These are phyloP conservation scores for Russula lepida DNA, from an alignment of 768 basidiomycete species.

Conservation along the genomic window DNA sequence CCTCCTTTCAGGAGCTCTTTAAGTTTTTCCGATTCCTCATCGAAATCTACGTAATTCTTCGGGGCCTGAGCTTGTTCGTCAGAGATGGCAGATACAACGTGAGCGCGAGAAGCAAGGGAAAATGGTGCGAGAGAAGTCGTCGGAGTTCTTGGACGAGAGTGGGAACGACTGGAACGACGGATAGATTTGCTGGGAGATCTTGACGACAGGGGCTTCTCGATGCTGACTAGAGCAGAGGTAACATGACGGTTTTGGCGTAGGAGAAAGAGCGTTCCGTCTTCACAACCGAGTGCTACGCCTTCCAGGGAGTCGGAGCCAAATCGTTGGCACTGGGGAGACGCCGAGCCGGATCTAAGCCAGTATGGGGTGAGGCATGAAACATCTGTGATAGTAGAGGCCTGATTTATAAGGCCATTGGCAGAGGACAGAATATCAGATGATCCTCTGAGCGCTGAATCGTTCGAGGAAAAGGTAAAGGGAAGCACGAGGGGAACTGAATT, in stretches of 20 bases:
- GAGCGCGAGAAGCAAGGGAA: slow-evolving; percentile 45
- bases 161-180: slow-evolving; percentile 10
- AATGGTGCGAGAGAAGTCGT: slow-evolving; percentile 36
- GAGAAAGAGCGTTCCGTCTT: slow-evolving; percentile 32
- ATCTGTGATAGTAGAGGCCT: slow-evolving; percentile 2
- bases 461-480: slow-evolving; percentile 6
- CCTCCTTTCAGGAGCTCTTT: slow-evolving; percentile 61
- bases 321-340: not conserved
- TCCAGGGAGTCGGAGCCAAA: slow-evolving; percentile 6
- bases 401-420: not conserved
- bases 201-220: slow-evolving; percentile 8
- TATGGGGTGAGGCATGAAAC: slow-evolving; percentile 2
- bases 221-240: not conserved
- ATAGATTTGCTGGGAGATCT: slow-evolving; percentile 4
- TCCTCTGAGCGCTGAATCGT: not conserved
- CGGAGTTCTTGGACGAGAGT: slow-evolving; percentile 14
- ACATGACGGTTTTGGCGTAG: slow-evolving; percentile 20
- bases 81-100: slow-evolving; percentile 65
- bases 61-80: slow-evolving; percentile 66
- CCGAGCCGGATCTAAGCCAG: not conserved
- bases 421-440: not conserved
- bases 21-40: slow-evolving; percentile 69
- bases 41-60: slow-evolving; percentile 72
- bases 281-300: slow-evolving; percentile 30
- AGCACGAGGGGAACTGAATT: slow-evolving; percentile 16